Evolutionary conservation across 768 basidiomycete genomes (phyloP), one percentile per base, ranked within the genome.

Genomic region (Lentinula detonsa): DNA sequence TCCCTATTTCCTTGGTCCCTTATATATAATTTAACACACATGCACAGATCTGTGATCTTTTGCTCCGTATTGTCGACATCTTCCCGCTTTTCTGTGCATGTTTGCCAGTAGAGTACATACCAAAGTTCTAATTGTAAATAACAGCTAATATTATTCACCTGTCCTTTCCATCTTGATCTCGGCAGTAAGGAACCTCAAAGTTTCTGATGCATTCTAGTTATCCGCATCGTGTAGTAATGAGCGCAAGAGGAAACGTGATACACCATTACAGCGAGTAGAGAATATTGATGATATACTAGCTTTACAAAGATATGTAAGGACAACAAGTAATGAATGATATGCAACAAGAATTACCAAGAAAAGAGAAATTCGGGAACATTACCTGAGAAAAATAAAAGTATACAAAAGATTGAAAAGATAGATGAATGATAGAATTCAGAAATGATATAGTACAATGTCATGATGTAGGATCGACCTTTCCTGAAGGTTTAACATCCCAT

Each of bases 401-500:
- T 16, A 50, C 31, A 8, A 33, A 28, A 10, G 2, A 13, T n/a
- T 31, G 23, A 9, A 31, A 7, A 49, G 28, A 49, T 21, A 16
- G 8, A 11, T 34, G 3, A 10, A 21, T 16, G 37, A 40, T 0
- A 16, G 34, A 7, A 56, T 51, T 13, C 50, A 51, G 15, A 7
- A 18, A 33, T 33, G 16, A 51, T 51, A 33, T 6, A 46, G 15
- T 46, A 51, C 33, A 51, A 28, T 28, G 34, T 59, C 43, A 49
- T 5, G 31, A 13, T 49, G 33, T 6, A 15, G 33, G 6, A 35
- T 31, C 31, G 11, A 42, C 23, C 15, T 53, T 34, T 43, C 67
- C 71, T 1, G 67, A 61, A 6, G 79, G 78, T 65, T 79, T 81
- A 43, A 74, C 80, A 62, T 87, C 86, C 86, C 86, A 87, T 37